A percentile compares a stretch with the other conserved stretches of the same genome.
Evolutionary conservation across 2,329 filamentous ascomycete species (phyloP).

Genomic region (Diaporthe batatas): DNA sequence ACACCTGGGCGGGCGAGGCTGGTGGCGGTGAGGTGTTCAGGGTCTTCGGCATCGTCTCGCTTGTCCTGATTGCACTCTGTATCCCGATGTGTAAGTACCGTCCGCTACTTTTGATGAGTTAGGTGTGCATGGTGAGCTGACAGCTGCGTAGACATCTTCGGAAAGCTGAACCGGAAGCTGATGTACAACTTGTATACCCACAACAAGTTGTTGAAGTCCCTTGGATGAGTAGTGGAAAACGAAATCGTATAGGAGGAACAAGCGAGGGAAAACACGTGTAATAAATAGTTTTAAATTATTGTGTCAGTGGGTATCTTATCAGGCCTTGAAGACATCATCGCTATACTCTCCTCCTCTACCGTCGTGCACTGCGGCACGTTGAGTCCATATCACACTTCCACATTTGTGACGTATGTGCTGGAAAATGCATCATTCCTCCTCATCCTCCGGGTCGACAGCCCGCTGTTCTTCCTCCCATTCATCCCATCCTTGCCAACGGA

Average conservation of each 20-base stretch:
- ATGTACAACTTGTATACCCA: slow-evolving; percentile 33
- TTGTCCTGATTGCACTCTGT: slow-evolving; percentile 49
- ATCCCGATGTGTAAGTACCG: slow-evolving; percentile 51
- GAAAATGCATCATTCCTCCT: background rate
- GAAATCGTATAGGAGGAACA: background rate
- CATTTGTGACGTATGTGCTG: too few relatives aligned
- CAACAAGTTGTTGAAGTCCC: slow-evolving; percentile 17
- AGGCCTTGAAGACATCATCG: background rate
- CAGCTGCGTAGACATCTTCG: slow-evolving; percentile 27
- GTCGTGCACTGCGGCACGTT: background rate
- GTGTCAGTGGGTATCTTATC: slow-evolving; percentile 10
- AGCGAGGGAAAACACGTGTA: background rate
- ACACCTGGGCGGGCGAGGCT: slow-evolving; percentile 47
- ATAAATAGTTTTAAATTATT: background rate
- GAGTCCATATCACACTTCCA: background rate
- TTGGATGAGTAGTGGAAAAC: background rate
- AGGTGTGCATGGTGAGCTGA: background rate
- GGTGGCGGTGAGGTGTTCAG: slow-evolving; percentile 48
- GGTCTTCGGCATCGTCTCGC: slow-evolving; percentile 49
- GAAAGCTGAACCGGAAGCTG: slow-evolving; percentile 36
- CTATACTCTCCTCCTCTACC: background rate
- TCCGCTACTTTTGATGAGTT: background rate
- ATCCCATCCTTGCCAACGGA: slow-evolving; percentile 17
- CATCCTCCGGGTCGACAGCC: slow-evolving; percentile 1
- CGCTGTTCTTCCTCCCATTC: slow-evolving; percentile 12